Evolutionary conservation across 192 early-diverging fungal genomes (phyloP), one percentile per base, ranked within the genome.

Genomic region (Umbelopsis sp.): DNA sequence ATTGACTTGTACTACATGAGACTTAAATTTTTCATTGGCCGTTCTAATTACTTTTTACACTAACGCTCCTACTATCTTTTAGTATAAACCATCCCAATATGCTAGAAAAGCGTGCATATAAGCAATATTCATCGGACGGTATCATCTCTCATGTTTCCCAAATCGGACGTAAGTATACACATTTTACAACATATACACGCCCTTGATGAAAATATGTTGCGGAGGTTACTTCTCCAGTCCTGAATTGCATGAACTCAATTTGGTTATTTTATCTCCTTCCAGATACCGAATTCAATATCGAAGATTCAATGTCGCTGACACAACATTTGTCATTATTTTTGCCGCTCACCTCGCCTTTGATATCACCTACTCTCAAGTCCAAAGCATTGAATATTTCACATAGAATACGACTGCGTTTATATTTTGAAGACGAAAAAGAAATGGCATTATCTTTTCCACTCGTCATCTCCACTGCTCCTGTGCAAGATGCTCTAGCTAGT

Each of bases 381-480:
- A 37, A 61, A 61, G 55, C 55, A 16, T 35, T 61, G 55, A 30
- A 61, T 61, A 61, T 61, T 1, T 61, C 55, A 3, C 55, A 61
- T 61, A 27, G 55, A 10, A 16, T 61, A 18, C 25, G 55, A 15
- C 30, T 61, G 3, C 55, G 55, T 0, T 3, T 61, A n/a, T 61
- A 61, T 35, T 61, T 61, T n/a, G 55, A 61, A 7, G 27, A 25
- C 11, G 55, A 61, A 61, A 61, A 61, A 25, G 55, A 61, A 13
- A 61, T 61, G 55, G 55, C 55, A 35, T 61, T 61, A 35, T 61
- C 55, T 6, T 61, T 61, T 61, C 55, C 55, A n/a, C 18, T 61
- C 13, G 16, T 61, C 7, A 61, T 61, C 13, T 35, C 55, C 2
- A 61, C 55, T 33, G 55, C 55, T 3, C 55, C 55, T 7, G 13